phyloP scores from a whole-genome alignment of 2,329 filamentous ascomycete genomes.

The Stachybotrys chlorohalonatus region DNA sequence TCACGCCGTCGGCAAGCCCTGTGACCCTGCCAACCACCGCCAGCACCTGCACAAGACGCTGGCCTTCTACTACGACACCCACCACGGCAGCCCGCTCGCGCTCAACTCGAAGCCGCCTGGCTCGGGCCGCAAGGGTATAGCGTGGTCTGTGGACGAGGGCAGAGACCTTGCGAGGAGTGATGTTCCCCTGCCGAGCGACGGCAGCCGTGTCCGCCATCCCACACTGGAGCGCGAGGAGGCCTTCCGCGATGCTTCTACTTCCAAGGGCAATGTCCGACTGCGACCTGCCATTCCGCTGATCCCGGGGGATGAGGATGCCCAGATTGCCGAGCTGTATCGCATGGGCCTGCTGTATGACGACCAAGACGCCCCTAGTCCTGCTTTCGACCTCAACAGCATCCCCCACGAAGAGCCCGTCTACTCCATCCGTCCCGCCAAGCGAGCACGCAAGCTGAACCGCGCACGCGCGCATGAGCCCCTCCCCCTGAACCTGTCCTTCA shows the following conservation, averaged over 20 bases:
- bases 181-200: slow-evolving; percentile 27
- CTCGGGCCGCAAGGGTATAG: neutral
- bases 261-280: slow-evolving; percentile 19
- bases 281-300: slow-evolving; percentile 9
- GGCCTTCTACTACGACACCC: slow-evolving; percentile 4
- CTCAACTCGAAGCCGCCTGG: neutral
- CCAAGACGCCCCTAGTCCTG: slow-evolving; percentile 20
- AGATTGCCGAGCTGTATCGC: slow-evolving; percentile 32
- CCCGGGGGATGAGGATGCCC: slow-evolving; percentile 18
- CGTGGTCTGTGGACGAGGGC: slow-evolving; percentile 9
- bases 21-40: slow-evolving; percentile 7
- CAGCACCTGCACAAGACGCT: slow-evolving; percentile 13
- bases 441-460: slow-evolving; percentile 16
- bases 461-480: slow-evolving; percentile 15
- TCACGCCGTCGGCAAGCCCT: slow-evolving; percentile 3
- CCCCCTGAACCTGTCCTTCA: slow-evolving; percentile 31
- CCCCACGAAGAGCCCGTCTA: slow-evolving; percentile 27
- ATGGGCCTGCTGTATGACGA: slow-evolving; percentile 37
- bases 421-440: slow-evolving; percentile 25
- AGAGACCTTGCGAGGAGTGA: slow-evolving; percentile 26
- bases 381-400: slow-evolving; percentile 30
- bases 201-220: slow-evolving; percentile 23
- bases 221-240: slow-evolving; percentile 37
- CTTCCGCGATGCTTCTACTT: slow-evolving; percentile 31
- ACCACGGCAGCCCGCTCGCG: neutral